Conservation (phyloP, 176 grass and related monocot species). For the Guadua angustifolia region DNA sequence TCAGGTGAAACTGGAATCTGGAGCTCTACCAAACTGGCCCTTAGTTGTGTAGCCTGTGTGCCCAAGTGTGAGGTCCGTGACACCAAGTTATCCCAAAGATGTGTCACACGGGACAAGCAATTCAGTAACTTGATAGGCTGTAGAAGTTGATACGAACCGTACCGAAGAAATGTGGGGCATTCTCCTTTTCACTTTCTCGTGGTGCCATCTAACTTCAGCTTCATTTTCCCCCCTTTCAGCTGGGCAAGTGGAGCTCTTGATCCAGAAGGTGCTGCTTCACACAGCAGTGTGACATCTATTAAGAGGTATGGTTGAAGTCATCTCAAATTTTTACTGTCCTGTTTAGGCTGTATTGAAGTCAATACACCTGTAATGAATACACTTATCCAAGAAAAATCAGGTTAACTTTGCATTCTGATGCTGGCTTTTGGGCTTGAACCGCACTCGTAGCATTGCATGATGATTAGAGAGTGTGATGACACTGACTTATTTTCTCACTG, state of each 20-base stretch:
- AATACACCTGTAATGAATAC: neutral
- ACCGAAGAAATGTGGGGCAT: slow-evolving; percentile 29
- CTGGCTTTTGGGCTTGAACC: slow-evolving; percentile 40
- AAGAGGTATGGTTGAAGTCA: slow-evolving; percentile 64
- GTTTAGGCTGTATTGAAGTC: slow-evolving; percentile 13
- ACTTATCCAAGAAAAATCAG: neutral
- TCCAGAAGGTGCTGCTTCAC: slow-evolving; percentile 65
- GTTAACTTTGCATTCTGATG: slow-evolving; percentile 7
- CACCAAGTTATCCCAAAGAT: slow-evolving; percentile 38
- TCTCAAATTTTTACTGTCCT: neutral
- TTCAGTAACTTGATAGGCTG: slow-evolving; percentile 29
- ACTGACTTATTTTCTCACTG: slow-evolving; percentile 44
- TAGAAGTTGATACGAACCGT: slow-evolving; percentile 20
- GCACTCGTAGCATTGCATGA: slow-evolving; percentile 19
- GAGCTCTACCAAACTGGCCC: no score
- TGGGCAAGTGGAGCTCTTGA: slow-evolving; percentile 97
- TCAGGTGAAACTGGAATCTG: no score
- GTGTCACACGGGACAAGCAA: slow-evolving; percentile 35
- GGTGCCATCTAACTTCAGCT: slow-evolving; percentile 30
- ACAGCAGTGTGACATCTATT: slow-evolving; percentile 75
- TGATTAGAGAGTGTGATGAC: slow-evolving; percentile 48
- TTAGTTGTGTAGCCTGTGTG: slow-evolving; percentile 1
- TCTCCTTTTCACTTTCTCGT: slow-evolving; percentile 23
- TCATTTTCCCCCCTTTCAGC: slow-evolving; percentile 55
- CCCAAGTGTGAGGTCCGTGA: no score